Evolutionary conservation across 805 yeast genomes (phyloP), one percentile per base, ranked within the genome.

Genomic region (Pichia membranifaciens): DNA sequence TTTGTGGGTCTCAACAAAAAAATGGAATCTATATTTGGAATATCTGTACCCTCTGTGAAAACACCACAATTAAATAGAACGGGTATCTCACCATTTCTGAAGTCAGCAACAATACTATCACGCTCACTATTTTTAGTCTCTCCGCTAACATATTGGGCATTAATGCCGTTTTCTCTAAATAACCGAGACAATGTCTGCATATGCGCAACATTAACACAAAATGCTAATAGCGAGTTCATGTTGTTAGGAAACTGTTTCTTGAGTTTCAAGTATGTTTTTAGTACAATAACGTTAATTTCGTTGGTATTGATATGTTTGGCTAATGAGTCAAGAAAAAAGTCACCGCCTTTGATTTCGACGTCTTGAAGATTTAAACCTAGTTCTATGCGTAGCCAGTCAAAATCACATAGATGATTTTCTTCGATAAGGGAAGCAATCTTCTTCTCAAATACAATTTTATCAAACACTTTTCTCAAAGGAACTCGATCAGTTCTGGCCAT

Each of bases 11-110:
- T 68, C 3, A 87, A 85, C 29, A 90, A 63, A 25, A 90, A 70
- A 12, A 90, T 68, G 28, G 88, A 81, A 58, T 90, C 97, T 48
- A 89, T 84, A 51, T 81, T 81, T 3, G 97, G 97, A 17, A 91
- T 81, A 66, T 90, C 97, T 0, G 97, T 88, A 0, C 98, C 98
- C 62, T 90, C 98, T 0, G 96, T 90, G 56, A 91, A 83, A 5
- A 90, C 87, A 16, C 85, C 87, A 61, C 96, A 93, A 59, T 91
- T 91, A 67, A 93, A 75, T 28, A 90, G 65, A 0, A 91, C 95
- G 4, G 82, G 78, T 17, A 87, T 71, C 15, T 72, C 59, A 0
- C 93, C 89, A 0, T 65, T 55, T 51, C 72, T 74, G 59, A 90
- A 91, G 32, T 76, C 81, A 5, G 68, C 63, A 2, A 89, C 64